Percentiles rank a stretch among this genome's conserved stretches.
Conservation (phyloP, 768 basidiomycete species). For the Postia placenta region DNA sequence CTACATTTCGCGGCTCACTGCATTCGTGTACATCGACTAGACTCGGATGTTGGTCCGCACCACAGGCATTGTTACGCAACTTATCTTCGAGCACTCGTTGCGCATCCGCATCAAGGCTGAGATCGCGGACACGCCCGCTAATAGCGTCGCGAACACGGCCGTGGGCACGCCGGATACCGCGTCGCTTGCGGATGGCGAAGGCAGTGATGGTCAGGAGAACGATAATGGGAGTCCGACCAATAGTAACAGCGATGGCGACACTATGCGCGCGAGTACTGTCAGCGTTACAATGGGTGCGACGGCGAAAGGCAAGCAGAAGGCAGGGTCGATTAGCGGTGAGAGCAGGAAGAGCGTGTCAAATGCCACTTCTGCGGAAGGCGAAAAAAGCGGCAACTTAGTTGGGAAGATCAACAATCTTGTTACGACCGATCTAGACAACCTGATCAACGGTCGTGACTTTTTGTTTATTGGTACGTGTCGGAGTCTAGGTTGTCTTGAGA, state of each 20-base stretch:
- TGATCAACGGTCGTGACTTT: slow-evolving; percentile 24
- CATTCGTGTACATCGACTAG: slow-evolving; percentile 20
- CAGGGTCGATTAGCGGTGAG: background rate
- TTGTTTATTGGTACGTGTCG: slow-evolving; percentile 12
- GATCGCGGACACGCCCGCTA: slow-evolving; percentile 11
- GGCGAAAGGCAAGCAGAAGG: slow-evolving; percentile 11
- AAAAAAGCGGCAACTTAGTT: slow-evolving; percentile 36
- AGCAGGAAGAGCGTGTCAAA: background rate
- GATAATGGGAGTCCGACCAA: slow-evolving; percentile 1
- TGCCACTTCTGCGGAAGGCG: background rate
- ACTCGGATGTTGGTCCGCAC: slow-evolving; percentile 35
- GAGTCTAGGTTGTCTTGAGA: slow-evolving; percentile 6
- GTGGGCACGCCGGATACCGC: slow-evolving; percentile 21
- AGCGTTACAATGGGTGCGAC: slow-evolving; percentile 5
- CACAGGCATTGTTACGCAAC: slow-evolving; percentile 44
- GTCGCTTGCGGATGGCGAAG: slow-evolving; percentile 14
- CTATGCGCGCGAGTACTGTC: slow-evolving; percentile 9
- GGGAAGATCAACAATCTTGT: slow-evolving; percentile 77
- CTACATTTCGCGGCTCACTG: background rate
- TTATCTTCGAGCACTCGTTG: slow-evolving; percentile 51
- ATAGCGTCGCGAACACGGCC: slow-evolving; percentile 20
- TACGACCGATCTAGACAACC: slow-evolving; percentile 31
- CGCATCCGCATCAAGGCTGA: slow-evolving; percentile 44
- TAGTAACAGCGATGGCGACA: slow-evolving; percentile 13
- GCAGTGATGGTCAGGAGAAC: background rate